Conservation (phyloP, 2,329 filamentous ascomycete genomes). For the Ceratocystis colombiana region DNA sequence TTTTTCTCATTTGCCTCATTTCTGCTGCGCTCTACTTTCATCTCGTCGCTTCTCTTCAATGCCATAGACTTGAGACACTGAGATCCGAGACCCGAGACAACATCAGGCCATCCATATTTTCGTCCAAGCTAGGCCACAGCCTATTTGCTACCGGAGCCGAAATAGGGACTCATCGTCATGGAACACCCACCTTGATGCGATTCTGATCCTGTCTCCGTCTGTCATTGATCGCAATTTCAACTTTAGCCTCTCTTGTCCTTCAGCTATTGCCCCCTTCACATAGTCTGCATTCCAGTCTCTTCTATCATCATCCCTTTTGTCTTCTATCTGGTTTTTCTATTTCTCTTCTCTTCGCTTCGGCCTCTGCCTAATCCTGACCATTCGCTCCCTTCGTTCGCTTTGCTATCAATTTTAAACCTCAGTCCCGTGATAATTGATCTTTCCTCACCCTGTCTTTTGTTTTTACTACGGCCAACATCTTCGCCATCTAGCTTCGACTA, state of each 20-base stretch:
- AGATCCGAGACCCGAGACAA: constrained; percentile 8
- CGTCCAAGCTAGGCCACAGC: background rate
- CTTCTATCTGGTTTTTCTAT: background rate
- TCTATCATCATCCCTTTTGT: constrained; percentile 4
- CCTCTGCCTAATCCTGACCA: background rate
- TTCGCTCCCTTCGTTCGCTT: background rate
- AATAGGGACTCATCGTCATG: background rate
- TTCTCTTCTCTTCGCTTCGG: constrained; percentile 10
- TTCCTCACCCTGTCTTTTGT: background rate
- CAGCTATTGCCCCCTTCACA: background rate
- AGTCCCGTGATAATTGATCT: background rate
- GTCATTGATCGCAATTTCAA: background rate
- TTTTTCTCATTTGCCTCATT: background rate
- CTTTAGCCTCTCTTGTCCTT: background rate
- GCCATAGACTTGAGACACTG: constrained; percentile 1
- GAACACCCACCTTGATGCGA: background rate
- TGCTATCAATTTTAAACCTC: background rate
- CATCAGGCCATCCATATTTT: background rate
- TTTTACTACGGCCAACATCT: too few relatives aligned
- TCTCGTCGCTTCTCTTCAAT: background rate
- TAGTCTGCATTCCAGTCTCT: background rate
- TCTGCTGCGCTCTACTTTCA: background rate
- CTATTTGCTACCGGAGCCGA: background rate
- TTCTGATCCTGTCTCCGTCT: background rate
- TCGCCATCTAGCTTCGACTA: background rate